Base-by-base conservation (phyloP, 176 grass and related monocot species). In the Eleusine coracana region DNA sequence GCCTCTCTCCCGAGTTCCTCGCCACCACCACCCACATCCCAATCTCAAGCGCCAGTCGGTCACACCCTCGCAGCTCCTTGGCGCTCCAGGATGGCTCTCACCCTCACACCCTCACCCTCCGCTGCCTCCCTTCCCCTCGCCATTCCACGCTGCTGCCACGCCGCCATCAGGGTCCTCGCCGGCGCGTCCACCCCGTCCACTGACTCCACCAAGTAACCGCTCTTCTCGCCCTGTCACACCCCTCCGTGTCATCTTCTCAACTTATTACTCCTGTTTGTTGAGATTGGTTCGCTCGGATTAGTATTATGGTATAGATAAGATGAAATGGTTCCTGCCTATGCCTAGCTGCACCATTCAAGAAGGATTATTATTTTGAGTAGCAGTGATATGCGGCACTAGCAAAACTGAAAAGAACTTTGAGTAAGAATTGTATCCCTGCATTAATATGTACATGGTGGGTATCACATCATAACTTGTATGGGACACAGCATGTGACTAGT, bases 41-140 rank as follows among this genome's bases (percentile, higher is more conserved):
- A 49, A 74, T 83, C 84, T 64, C 68, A 34, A 60, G 28, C 71
- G 55, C 60, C 59, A 28, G 59, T 62, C 59, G 2, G 34, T n/a
- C 51, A 29, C 37, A 45, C 56, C 17, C 58, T 15, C 0, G 37
- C 62, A 5, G 8, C 64, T 8, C 49, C 46, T 20, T 23, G 61
- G 72, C 12, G 65, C 34, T 80, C 75, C n/a, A 74, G 84, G 88
- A 83, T 90, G 88, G 84, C 88, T 68, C 88, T 90, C 80, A 64
- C 69, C 75, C 85, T 42, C 46, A 90, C 80, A 84, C 50, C 75
- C 70, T 70, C 84, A 31, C 70, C 4, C 63, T 77, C 55, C 9
- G 83, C 31, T 34, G 31, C 72, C 20, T 66, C 83, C 64, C 49
- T 84, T 39, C 75, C 88, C 25, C 62, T 87, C 75, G 84, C 84